These are phyloP conservation scores for Fagopyrum tataricum DNA, from an alignment of 148 eudicot species.

Conservation along the genomic window DNA sequence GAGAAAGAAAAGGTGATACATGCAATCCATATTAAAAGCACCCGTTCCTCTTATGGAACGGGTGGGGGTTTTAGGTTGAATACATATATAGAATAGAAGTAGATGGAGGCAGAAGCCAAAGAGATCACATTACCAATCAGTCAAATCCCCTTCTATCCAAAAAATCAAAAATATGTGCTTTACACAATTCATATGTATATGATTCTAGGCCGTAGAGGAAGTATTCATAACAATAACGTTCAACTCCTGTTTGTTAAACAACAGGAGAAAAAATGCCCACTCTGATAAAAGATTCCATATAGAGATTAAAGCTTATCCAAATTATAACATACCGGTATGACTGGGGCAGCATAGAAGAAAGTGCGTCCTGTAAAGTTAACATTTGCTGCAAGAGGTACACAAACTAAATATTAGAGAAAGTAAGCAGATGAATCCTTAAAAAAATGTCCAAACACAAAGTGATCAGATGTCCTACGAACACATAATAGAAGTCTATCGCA, in stretches of 20 bases:
- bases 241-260: background rate
- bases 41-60: background rate
- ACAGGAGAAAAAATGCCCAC: background rate
- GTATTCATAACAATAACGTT: background rate
- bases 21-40: background rate
- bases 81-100: background rate
- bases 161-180: background rate
- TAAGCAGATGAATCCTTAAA: background rate
- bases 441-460: no score
- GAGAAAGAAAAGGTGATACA: background rate
- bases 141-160: background rate
- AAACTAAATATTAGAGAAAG: background rate
- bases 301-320: background rate
- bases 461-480: background rate
- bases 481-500: background rate
- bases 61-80: background rate
- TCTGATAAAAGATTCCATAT: background rate
- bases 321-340: conserved; percentile 45
- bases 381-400: conserved; percentile 50
- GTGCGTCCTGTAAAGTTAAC: conserved; percentile 62
- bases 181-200: background rate
- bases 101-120: background rate
- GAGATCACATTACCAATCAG: background rate
- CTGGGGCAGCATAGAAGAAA: conserved; percentile 42
- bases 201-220: no score